Conservation (phyloP, 176 grass and related monocot species). For the Paspalum vaginatum region DNA sequence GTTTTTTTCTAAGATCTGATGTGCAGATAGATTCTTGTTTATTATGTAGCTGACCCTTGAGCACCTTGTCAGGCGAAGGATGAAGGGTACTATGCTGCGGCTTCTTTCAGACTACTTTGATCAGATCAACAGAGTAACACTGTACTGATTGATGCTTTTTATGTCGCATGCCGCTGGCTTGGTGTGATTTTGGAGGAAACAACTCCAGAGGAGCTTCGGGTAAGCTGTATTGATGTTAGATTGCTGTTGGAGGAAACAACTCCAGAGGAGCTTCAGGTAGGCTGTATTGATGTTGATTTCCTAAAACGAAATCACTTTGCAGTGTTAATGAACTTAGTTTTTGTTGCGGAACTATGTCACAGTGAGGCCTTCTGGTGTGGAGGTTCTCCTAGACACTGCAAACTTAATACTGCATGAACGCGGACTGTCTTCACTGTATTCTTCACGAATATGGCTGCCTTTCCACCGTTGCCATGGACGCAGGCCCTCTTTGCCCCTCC, state of each 20-base stretch:
- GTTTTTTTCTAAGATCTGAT: no score
- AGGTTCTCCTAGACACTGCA: slow-evolving; percentile 86
- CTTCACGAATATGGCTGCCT: no score
- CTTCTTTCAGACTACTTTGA: slow-evolving; percentile 18
- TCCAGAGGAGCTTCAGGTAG: slow-evolving; percentile 96
- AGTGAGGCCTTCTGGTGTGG: slow-evolving; percentile 73
- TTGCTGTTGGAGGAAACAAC: slow-evolving; percentile 71
- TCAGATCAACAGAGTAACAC: slow-evolving; percentile 14
- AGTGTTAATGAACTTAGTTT: slow-evolving; percentile 24
- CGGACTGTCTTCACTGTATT: no score
- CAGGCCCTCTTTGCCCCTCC: no score
- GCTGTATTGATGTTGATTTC: slow-evolving; percentile 31
- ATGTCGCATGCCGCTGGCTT: slow-evolving; percentile 88
- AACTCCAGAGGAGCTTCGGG: slow-evolving; percentile 95
- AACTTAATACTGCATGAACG: slow-evolving; percentile 43
- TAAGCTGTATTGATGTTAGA: slow-evolving; percentile 42
- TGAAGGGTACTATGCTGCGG: slow-evolving; percentile 65
- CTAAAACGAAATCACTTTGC: slow-evolving; percentile 13
- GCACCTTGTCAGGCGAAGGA: slow-evolving; percentile 96
- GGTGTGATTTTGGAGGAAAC: slow-evolving; percentile 95
- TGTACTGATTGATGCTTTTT: slow-evolving; percentile 36
- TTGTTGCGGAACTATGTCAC: slow-evolving; percentile 78
- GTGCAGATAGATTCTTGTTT: not conserved
- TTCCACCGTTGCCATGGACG: no score
- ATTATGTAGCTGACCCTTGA: slow-evolving; percentile 82